Evolutionary conservation across 106 monocot species (phyloP).

Genomic region (Gastrodia elata): DNA sequence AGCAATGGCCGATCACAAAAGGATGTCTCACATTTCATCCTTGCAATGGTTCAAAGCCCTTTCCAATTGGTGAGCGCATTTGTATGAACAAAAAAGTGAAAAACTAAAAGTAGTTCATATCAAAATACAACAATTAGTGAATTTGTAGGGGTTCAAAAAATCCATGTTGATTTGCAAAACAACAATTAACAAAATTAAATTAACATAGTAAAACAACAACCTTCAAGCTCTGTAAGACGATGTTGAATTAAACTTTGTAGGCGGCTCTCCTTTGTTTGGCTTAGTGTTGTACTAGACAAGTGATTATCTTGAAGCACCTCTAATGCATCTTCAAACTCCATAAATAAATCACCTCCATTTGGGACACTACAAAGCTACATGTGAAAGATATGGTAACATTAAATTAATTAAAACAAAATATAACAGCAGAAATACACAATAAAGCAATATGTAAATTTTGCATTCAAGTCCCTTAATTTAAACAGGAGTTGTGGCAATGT

Average conservation of each 20-base stretch:
- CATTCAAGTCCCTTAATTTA: neutral
- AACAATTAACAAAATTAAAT: neutral
- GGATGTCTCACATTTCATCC: neutral
- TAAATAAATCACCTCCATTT: slow-evolving; percentile 23
- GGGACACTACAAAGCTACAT: slow-evolving; percentile 23
- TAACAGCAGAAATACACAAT: neutral
- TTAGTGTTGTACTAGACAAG: slow-evolving; percentile 47
- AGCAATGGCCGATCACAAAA: no score
- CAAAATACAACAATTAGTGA: neutral
- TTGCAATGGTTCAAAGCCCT: no score
- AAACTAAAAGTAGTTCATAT: neutral
- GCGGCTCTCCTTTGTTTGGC: slow-evolving; percentile 47
- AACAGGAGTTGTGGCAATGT: neutral
- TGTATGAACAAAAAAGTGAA: neutral
- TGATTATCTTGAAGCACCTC: slow-evolving; percentile 28
- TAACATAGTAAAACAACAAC: slow-evolving; percentile 20
- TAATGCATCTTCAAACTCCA: slow-evolving; percentile 72
- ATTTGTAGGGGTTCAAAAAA: neutral
- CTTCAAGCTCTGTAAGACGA: slow-evolving; percentile 91
- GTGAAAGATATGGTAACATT: neutral
- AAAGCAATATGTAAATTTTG: neutral
- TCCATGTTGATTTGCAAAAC: neutral
- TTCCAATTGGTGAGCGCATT: neutral
- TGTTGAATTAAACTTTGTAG: slow-evolving; percentile 56
- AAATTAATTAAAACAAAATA: neutral